Evolutionary conservation across 2,329 filamentous ascomycete species (phyloP).

Genomic region (Rutstroemia sp.): DNA sequence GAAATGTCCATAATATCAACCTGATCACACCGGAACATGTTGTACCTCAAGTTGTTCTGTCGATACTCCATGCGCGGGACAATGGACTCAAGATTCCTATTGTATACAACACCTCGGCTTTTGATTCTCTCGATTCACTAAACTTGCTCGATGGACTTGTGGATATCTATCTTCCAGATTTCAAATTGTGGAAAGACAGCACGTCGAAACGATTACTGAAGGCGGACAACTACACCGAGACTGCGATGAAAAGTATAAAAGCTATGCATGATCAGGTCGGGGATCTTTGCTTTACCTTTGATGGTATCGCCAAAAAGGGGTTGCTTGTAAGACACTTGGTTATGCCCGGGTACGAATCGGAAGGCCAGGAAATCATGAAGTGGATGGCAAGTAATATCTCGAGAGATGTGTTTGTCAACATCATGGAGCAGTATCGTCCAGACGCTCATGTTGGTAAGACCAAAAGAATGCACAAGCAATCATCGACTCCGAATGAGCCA

Average conservation of each 20-base stretch:
- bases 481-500: conserved; percentile 19
- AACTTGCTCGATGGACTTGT: conserved; percentile 69
- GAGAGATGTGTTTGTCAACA: conserved; percentile 69
- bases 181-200: conserved; percentile 67
- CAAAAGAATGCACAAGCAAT: conserved; percentile 33
- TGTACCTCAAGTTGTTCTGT: conserved; percentile 72
- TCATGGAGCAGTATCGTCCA: conserved; percentile 85
- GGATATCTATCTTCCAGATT: conserved; percentile 83
- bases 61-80: conserved; percentile 65
- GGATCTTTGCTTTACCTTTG: conserved; percentile 72
- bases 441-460: conserved; percentile 74
- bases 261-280: conserved; percentile 78
- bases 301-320: conserved; percentile 74
- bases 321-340: conserved; percentile 73
- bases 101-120: conserved; percentile 79
- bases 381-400: conserved; percentile 71
- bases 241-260: conserved; percentile 69
- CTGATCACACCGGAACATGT: conserved; percentile 82
- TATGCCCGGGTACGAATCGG: conserved; percentile 73
- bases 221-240: conserved; percentile 65
- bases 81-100: conserved; percentile 65
- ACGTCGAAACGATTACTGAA: conserved; percentile 69
- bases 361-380: conserved; percentile 65
- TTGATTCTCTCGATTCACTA: conserved; percentile 67
- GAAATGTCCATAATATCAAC: conserved; percentile 85